phyloP scores from a whole-genome alignment of 768 basidiomycete genomes.

The Tricholoma matsutake region DNA sequence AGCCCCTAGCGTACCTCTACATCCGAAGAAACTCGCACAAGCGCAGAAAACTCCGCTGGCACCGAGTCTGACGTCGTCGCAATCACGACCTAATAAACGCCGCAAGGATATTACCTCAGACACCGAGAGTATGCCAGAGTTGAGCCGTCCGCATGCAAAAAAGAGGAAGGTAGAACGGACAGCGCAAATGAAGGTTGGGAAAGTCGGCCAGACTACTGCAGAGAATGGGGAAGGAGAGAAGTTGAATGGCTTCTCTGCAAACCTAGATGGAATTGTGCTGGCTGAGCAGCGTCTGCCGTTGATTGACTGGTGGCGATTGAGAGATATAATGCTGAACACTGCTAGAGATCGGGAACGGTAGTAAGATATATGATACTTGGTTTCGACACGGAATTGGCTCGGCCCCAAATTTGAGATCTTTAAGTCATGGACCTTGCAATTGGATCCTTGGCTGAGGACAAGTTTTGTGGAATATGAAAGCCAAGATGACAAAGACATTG shows the following conservation, averaged over 20 bases:
- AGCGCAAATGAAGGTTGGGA: not conserved
- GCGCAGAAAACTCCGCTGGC: not conserved
- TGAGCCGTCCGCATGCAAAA: not conserved
- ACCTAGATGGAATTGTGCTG: constrained; percentile 2
- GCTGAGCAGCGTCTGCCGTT: constrained; percentile 1
- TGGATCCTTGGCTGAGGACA: not conserved
- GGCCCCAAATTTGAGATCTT: too few relatives aligned
- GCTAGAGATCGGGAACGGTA: not conserved
- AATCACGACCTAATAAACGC: constrained; percentile 8
- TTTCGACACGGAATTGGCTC: too few relatives aligned
- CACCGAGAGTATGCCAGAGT: not conserved
- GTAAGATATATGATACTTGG: too few relatives aligned
- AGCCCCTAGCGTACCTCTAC: not conserved
- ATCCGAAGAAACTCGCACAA: not conserved
- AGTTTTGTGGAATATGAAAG: not conserved
- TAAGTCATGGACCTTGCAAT: too few relatives aligned
- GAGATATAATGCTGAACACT: constrained; percentile 7
- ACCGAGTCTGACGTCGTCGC: not conserved
- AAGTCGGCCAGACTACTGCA: not conserved
- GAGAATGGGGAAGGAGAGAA: not conserved
- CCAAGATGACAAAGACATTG: constrained; percentile 40
- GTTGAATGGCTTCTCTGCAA: not conserved
- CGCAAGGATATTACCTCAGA: constrained; percentile 3
- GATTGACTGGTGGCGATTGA: constrained; percentile 13
- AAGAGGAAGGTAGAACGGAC: constrained; percentile 5